Conservation (phyloP, 2,329 filamentous ascomycete genomes). For the Apiospora malaysiana region DNA sequence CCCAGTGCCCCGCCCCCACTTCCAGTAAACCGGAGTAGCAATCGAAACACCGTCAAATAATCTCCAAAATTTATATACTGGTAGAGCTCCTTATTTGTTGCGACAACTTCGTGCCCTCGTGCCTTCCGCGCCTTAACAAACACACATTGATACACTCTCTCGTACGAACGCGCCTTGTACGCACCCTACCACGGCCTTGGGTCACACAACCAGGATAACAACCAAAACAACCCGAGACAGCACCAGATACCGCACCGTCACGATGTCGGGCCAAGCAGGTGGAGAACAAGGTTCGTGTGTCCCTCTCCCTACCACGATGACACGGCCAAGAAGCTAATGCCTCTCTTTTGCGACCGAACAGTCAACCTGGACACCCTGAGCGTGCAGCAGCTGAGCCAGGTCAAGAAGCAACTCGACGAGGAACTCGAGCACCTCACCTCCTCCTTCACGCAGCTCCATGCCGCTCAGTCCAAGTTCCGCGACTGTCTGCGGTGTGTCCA, state of each 20-base stretch:
- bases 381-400: constrained; percentile 82
- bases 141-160: neutral
- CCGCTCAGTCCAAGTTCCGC: constrained; percentile 88
- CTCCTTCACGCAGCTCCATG: constrained; percentile 88
- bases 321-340: neutral
- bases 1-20: constrained; percentile 13
- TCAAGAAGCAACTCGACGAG: constrained; percentile 95
- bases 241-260: neutral
- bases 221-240: neutral
- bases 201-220: neutral
- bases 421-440: constrained; percentile 93
- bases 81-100: neutral
- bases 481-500: constrained; percentile 85
- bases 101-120: neutral
- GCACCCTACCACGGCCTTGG: neutral
- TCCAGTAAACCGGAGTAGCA: constrained; percentile 15
- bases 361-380: constrained; percentile 77
- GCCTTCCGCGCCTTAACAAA: neutral
- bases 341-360: constrained; percentile 33
- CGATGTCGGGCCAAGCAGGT: constrained; percentile 20
- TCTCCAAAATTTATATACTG: constrained; percentile 1
- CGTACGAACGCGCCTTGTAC: neutral
- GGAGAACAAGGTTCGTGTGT: constrained; percentile 2
- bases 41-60: constrained; percentile 17
- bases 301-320: neutral